Conservation (phyloP, 1,139 yeast genomes). For the Taiozyma onychis region DNA sequence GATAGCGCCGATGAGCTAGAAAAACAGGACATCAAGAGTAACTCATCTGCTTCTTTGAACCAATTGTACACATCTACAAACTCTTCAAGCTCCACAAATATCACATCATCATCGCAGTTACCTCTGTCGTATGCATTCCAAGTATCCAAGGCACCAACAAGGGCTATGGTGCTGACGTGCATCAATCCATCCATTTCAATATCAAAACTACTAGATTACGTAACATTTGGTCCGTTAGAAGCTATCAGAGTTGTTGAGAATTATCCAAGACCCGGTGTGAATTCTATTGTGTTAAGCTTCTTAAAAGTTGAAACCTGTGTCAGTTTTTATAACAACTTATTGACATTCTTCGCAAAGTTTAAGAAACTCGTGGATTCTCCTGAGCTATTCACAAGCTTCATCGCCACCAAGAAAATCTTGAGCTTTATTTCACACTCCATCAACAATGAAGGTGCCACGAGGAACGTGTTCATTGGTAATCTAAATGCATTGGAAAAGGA, state of each 20-base stretch:
- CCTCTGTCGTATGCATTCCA: constrained; percentile 9
- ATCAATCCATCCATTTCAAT: constrained; percentile 17
- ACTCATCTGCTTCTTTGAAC: not conserved
- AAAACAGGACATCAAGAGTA: not conserved
- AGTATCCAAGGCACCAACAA: constrained; percentile 23
- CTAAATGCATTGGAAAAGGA: constrained; percentile 32
- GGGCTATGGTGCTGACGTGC: constrained; percentile 19
- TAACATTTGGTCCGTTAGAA: constrained; percentile 37
- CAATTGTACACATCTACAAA: constrained; percentile 1
- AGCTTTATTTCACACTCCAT: constrained; percentile 63
- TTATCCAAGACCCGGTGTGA: constrained; percentile 15
- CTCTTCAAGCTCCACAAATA: constrained; percentile 4
- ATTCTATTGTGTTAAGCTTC: constrained; percentile 32
- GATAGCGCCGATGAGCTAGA: not conserved
- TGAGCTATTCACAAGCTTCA: constrained; percentile 57
- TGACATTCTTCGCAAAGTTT: constrained; percentile 38
- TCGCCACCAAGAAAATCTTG: constrained; percentile 52
- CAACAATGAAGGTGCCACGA: constrained; percentile 73
- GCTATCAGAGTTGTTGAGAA: constrained; percentile 29
- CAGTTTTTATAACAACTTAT: constrained; percentile 39
- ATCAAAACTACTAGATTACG: constrained; percentile 21
- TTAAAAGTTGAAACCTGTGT: constrained; percentile 37
- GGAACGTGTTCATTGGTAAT: constrained; percentile 69
- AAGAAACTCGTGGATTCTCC: constrained; percentile 38
- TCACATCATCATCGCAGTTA: not conserved